phyloP scores from a whole-genome alignment of 768 basidiomycete species.

The Boletus vermiculosoides region DNA sequence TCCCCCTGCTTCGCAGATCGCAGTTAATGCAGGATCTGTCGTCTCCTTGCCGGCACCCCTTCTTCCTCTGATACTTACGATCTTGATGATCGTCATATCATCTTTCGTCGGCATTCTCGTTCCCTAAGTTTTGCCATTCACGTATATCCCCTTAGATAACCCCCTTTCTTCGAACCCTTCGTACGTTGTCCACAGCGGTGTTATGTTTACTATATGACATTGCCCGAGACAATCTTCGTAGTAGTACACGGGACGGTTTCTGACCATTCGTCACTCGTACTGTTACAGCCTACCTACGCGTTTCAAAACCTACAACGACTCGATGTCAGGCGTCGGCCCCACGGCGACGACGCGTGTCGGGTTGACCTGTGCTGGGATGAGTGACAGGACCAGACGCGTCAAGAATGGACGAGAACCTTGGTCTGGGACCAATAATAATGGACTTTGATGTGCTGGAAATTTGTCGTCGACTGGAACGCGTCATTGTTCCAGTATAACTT shows the following conservation, averaged over 20 bases:
- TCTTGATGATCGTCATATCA: conserved; percentile 27
- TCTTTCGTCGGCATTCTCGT: conserved; percentile 27
- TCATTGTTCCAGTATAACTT: conserved; percentile 89
- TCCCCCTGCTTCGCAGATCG: conserved; percentile 9
- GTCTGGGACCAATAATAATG: conserved; percentile 41
- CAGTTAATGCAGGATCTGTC: conserved; percentile 9
- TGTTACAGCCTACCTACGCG: background rate
- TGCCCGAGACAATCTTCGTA: conserved; percentile 4
- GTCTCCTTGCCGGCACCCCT: conserved; percentile 7
- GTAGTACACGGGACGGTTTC: background rate
- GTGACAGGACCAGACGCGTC: background rate
- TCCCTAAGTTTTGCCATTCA: conserved; percentile 15
- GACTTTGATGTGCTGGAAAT: conserved; percentile 75
- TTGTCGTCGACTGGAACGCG: conserved; percentile 83
- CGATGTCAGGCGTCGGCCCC: conserved; percentile 70
- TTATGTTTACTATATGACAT: background rate
- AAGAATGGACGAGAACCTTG: conserved; percentile 11
- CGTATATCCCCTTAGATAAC: background rate
- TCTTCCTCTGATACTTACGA: conserved; percentile 18
- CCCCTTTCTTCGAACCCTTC: background rate
- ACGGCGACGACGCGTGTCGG: conserved; percentile 72
- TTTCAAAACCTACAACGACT: conserved; percentile 44
- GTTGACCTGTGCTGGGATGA: conserved; percentile 58
- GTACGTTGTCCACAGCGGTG: background rate
- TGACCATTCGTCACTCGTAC: background rate